Evolutionary conservation across 768 basidiomycete species (phyloP).

Genomic region (Ephemerocybe angulata): DNA sequence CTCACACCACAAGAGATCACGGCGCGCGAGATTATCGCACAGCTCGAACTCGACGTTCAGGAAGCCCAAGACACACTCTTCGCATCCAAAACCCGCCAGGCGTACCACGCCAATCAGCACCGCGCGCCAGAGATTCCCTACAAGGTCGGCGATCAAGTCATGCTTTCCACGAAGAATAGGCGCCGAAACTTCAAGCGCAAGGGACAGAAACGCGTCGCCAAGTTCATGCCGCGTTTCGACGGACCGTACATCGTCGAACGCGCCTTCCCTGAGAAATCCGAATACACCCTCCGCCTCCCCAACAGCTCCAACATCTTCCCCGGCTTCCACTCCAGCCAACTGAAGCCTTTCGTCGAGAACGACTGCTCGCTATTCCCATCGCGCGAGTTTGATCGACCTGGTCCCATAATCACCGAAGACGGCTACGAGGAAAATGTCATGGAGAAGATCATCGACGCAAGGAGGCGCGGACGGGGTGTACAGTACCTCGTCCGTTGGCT

Average conservation of each 20-base stretch:
- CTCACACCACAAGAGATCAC: background rate
- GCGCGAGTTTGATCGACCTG: slow-evolving; percentile 15
- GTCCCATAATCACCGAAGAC: slow-evolving; percentile 17
- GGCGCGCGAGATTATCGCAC: slow-evolving; percentile 3
- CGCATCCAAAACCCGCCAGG: slow-evolving; percentile 25
- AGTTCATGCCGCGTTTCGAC: slow-evolving; percentile 36
- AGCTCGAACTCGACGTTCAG: slow-evolving; percentile 1
- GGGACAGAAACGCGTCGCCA: slow-evolving; percentile 24
- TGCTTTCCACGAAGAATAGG: slow-evolving; percentile 25
- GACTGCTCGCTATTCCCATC: slow-evolving; percentile 27
- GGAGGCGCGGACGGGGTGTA: slow-evolving; percentile 16
- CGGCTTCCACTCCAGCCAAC: slow-evolving; percentile 31
- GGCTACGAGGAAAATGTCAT: slow-evolving; percentile 22
- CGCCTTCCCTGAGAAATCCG: slow-evolving; percentile 15
- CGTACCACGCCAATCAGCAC: slow-evolving; percentile 26
- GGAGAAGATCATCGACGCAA: slow-evolving; percentile 26
- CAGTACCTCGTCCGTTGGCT: slow-evolving; percentile 29
- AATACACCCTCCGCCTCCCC: slow-evolving; percentile 20
- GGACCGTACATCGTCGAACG: slow-evolving; percentile 24
- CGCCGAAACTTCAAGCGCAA: slow-evolving; percentile 21
- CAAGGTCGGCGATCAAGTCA: slow-evolving; percentile 30
- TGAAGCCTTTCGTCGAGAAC: slow-evolving; percentile 24
- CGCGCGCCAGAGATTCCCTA: slow-evolving; percentile 19
- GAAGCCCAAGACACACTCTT: slow-evolving; percentile 33
- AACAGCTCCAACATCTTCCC: slow-evolving; percentile 21